Conservation (phyloP, 345 rosid genomes). For the Trapa bicornis region DNA sequence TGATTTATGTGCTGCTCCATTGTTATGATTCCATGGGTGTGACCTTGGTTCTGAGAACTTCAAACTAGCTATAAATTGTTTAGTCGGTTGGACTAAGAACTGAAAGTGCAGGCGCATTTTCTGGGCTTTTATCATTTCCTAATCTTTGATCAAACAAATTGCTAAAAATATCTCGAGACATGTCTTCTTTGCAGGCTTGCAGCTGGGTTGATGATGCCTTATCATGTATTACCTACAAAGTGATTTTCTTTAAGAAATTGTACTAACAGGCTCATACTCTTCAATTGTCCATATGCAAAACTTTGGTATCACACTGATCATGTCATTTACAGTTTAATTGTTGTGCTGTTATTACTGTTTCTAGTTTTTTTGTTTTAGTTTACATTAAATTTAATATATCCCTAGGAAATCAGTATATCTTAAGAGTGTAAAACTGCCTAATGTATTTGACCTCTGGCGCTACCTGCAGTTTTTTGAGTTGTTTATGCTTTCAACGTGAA, state of each 20-base stretch:
- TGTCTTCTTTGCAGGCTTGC: neutral
- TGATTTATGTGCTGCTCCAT: neutral
- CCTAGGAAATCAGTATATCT: neutral
- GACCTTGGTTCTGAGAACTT: neutral
- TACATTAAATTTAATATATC: too few species aligned
- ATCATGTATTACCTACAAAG: neutral
- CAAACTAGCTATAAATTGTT: neutral
- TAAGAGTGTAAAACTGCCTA: too few species aligned
- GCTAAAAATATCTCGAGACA: neutral
- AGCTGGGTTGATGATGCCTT: neutral
- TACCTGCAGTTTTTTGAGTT: too few species aligned
- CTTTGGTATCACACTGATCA: too few species aligned
- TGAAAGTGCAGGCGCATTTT: neutral
- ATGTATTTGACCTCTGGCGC: too few species aligned
- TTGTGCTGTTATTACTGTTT: too few species aligned
- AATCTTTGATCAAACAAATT: neutral
- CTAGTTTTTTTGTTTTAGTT: too few species aligned
- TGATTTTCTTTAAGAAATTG: neutral
- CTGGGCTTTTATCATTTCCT: neutral
- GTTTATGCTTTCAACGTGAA: neutral
- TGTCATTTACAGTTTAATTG: too few species aligned
- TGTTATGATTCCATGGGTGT: neutral
- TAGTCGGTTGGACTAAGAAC: neutral
- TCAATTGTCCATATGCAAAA: too few species aligned
- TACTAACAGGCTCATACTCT: neutral